Evolutionary conservation across 2,329 filamentous ascomycete genomes (phyloP).

Genomic region (Phyllosticta ampelicida): DNA sequence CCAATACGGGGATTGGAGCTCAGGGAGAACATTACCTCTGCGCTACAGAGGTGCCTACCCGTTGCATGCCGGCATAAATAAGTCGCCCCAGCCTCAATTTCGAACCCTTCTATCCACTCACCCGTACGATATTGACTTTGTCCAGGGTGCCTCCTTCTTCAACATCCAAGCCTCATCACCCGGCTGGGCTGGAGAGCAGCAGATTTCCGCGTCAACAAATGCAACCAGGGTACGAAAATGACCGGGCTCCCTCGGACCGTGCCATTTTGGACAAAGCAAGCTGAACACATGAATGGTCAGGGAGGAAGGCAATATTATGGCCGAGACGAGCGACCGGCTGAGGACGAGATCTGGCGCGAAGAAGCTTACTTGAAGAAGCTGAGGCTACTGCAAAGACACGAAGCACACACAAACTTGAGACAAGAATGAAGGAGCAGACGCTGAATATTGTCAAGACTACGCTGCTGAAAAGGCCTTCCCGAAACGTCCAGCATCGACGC

Average conservation of each 20-base stretch:
- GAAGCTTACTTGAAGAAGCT: background rate
- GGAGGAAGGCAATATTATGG: background rate
- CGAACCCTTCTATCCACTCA: too few relatives aligned
- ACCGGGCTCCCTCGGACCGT: background rate
- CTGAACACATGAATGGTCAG: background rate
- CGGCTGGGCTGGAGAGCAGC: too few relatives aligned
- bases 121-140: too few relatives aligned
- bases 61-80: too few relatives aligned
- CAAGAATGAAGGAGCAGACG: background rate
- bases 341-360: background rate
- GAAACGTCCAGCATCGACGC: background rate
- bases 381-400: background rate
- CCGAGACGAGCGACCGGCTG: background rate
- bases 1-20: too few relatives aligned
- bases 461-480: background rate
- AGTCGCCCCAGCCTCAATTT: too few relatives aligned
- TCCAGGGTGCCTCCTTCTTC: too few relatives aligned
- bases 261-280: background rate
- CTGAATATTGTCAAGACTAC: background rate
- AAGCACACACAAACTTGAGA: background rate
- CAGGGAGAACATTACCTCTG: too few relatives aligned
- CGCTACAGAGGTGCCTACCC: too few relatives aligned
- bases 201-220: too few relatives aligned
- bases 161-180: too few relatives aligned
- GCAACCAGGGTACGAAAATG: too few relatives aligned